Conservation (phyloP, 177 flowering plant genomes). For the Telopea speciosissima region DNA sequence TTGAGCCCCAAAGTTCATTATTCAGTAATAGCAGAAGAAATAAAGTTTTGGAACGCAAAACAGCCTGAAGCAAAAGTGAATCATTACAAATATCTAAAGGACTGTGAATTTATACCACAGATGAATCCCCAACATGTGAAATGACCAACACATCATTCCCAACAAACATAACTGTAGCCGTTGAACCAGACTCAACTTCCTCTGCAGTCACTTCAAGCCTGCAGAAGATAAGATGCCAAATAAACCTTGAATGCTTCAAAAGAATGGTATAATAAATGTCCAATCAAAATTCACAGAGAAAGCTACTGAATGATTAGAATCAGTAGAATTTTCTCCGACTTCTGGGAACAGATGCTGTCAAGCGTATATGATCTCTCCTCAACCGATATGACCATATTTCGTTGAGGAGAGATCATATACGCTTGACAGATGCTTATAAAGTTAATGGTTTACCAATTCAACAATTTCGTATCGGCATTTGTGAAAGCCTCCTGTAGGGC, state of each 20-base stretch:
- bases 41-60: neutral
- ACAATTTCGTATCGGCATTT: constrained; percentile 59
- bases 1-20: neutral
- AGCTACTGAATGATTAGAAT: neutral
- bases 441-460: constrained; percentile 4
- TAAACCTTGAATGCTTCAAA: neutral
- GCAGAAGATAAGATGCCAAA: constrained; percentile 26
- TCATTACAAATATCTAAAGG: neutral
- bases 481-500: constrained; percentile 70
- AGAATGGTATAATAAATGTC: neutral
- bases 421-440: too few relatives aligned
- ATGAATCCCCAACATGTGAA: constrained; percentile 90
- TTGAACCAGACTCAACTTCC: constrained; percentile 81
- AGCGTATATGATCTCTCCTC: too few relatives aligned
- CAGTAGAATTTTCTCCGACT: neutral
- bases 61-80: constrained; percentile 1
- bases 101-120: constrained; percentile 41
- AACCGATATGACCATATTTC: too few relatives aligned
- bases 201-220: constrained; percentile 72
- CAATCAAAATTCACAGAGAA: too few relatives aligned
- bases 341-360: too few relatives aligned
- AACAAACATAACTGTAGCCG: constrained; percentile 73
- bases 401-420: too few relatives aligned
- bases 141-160: constrained; percentile 52
- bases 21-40: neutral